Conservation (phyloP, 23 red algal species). For the Gracilaria vermiculophylla region DNA sequence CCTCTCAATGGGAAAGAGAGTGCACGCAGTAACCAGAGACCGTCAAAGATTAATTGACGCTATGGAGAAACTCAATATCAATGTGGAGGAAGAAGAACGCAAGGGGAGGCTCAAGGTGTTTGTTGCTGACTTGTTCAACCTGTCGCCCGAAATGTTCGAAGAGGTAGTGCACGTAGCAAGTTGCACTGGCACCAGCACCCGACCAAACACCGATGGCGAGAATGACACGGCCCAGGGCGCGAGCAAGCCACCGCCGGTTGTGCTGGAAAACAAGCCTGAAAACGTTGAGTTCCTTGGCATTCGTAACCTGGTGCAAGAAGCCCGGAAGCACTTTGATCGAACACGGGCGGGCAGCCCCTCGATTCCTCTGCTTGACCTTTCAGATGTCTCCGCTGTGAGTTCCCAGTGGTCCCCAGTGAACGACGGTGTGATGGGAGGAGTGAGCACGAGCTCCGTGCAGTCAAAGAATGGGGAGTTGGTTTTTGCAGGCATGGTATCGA, state of each 20-base stretch:
- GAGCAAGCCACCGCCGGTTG: slow-evolving; percentile 52
- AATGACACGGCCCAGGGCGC: slow-evolving; percentile 57
- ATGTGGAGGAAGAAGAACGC: slow-evolving; percentile 31
- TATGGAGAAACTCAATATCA: slow-evolving; percentile 17
- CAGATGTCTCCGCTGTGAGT: background rate
- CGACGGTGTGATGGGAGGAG: slow-evolving; percentile 98
- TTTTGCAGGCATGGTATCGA: slow-evolving; percentile 77
- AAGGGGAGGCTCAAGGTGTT: slow-evolving; percentile 58
- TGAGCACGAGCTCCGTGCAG: slow-evolving; percentile 76
- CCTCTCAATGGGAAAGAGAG: slow-evolving; percentile 4
- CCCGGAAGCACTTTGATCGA: background rate
- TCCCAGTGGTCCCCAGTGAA: slow-evolving; percentile 78
- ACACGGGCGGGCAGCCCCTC: background rate
- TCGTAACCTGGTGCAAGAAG: background rate
- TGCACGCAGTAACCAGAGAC: slow-evolving; percentile 79
- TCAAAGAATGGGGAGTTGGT: slow-evolving; percentile 34
- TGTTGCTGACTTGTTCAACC: slow-evolving; percentile 78
- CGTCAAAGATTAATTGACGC: slow-evolving; percentile 50
- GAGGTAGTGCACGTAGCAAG: slow-evolving; percentile 55
- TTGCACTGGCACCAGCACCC: slow-evolving; percentile 76
- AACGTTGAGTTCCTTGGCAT: slow-evolving; percentile 92
- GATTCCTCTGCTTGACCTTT: slow-evolving; percentile 27
- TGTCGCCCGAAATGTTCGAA: slow-evolving; percentile 67
- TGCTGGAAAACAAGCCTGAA: slow-evolving; percentile 78
- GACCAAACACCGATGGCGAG: slow-evolving; percentile 30